Evolutionary conservation across 805 yeast genomes (phyloP).

Genomic region (Zygotorulaspora florentina): DNA sequence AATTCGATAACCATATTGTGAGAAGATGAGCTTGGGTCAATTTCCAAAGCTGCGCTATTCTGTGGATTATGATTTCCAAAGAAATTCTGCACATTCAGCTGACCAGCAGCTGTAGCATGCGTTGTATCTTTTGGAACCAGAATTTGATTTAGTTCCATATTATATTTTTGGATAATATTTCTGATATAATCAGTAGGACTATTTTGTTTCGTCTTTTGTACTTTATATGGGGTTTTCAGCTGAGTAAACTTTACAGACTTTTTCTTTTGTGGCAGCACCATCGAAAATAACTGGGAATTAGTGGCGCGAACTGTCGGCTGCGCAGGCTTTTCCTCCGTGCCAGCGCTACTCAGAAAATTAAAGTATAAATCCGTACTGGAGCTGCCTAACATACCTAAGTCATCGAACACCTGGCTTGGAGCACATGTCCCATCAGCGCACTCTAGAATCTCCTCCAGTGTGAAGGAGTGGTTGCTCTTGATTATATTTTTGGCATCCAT

Average conservation of each 20-base stretch:
- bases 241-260: constrained; percentile 1
- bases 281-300: background rate
- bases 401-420: constrained; percentile 1
- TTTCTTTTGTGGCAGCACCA: constrained; percentile 11
- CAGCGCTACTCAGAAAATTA: constrained; percentile 1
- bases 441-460: background rate
- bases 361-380: background rate
- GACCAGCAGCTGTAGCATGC: background rate
- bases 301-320: constrained; percentile 3
- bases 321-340: constrained; percentile 3
- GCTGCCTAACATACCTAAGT: background rate
- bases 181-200: constrained; percentile 3
- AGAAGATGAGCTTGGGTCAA: background rate
- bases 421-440: background rate
- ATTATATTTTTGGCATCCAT: background rate
- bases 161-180: constrained; percentile 5
- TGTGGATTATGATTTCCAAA: background rate
- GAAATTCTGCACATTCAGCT: background rate
- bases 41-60: background rate
- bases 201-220: constrained; percentile 7
- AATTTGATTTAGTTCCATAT: constrained; percentile 12
- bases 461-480: background rate
- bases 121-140: constrained; percentile 5
- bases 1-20: background rate
- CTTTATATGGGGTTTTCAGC: constrained; percentile 5